These are phyloP conservation scores for Neocucurbitaria cava DNA, from an alignment of 2,329 filamentous ascomycete species.

Conservation along the genomic window DNA sequence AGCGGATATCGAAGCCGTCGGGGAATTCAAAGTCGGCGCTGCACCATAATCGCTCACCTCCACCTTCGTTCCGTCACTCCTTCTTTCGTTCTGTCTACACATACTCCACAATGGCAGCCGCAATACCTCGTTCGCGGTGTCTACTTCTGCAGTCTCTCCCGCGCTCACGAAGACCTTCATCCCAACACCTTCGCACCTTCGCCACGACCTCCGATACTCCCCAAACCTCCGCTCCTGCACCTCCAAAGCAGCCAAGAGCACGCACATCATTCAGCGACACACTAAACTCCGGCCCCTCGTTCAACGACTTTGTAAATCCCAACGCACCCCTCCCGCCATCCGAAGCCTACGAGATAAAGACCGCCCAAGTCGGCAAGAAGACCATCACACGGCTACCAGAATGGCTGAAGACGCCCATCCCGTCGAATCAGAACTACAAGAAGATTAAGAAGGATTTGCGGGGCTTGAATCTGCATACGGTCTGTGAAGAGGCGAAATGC, in stretches of 20 bases:
- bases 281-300: conserved; percentile 69
- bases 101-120: conserved; percentile 36
- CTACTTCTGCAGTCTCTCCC: conserved; percentile 30
- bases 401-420: conserved; percentile 97
- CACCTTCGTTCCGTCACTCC: not conserved
- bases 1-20: conserved; percentile 27
- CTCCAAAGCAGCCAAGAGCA: conserved; percentile 46
- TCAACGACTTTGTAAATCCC: conserved; percentile 66
- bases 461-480: conserved; percentile 88
- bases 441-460: conserved; percentile 93
- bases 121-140: conserved; percentile 43
- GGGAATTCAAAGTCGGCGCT: not conserved
- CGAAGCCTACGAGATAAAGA: conserved; percentile 67
- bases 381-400: conserved; percentile 78
- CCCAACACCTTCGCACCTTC: conserved; percentile 33
- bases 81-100: not conserved
- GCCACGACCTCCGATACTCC: conserved; percentile 43
- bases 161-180: conserved; percentile 17
- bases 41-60: not conserved
- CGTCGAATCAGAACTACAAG: conserved; percentile 85
- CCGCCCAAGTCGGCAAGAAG: conserved; percentile 68
- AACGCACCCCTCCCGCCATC: conserved; percentile 51
- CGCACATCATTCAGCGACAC: conserved; percentile 67
- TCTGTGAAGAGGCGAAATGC: conserved; percentile 96
- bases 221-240: conserved; percentile 22